These are phyloP conservation scores for Linderniella brevidens DNA, from an alignment of 257 asterid genomes.

Conservation along the genomic window DNA sequence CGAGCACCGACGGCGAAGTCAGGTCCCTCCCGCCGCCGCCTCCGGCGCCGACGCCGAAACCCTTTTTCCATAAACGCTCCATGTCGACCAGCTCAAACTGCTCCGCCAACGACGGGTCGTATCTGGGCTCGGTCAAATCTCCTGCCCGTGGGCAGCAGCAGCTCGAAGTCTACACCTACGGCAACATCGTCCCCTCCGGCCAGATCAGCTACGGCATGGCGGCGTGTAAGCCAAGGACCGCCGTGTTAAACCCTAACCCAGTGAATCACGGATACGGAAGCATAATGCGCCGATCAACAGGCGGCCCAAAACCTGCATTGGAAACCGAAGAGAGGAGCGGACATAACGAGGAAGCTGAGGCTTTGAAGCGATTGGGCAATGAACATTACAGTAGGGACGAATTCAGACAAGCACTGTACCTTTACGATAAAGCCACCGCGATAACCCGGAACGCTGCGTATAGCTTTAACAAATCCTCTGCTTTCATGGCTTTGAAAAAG, in stretches of 20 bases:
- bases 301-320: slow-evolving; percentile 14
- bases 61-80: slow-evolving; percentile 45
- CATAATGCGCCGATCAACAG: slow-evolving; percentile 48
- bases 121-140: slow-evolving; percentile 38
- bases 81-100: slow-evolving; percentile 47
- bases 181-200: slow-evolving; percentile 77
- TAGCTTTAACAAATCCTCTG: slow-evolving; percentile 67
- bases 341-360: slow-evolving; percentile 44
- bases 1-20: no score
- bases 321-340: slow-evolving; percentile 15
- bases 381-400: slow-evolving; percentile 41
- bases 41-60: slow-evolving; percentile 13
- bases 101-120: slow-evolving; percentile 27
- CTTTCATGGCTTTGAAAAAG: slow-evolving; percentile 47
- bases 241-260: slow-evolving; percentile 38
- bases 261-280: slow-evolving; percentile 73
- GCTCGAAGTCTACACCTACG: slow-evolving; percentile 18
- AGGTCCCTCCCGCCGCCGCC: slow-evolving; percentile 30
- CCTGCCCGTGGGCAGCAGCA: slow-evolving; percentile 18
- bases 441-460: slow-evolving; percentile 51
- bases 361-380: slow-evolving; percentile 54
- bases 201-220: slow-evolving; percentile 33
- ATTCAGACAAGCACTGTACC: slow-evolving; percentile 40
- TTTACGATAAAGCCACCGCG: slow-evolving; percentile 68
- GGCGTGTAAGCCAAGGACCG: slow-evolving; percentile 28